phyloP scores from a whole-genome alignment of 2,329 filamentous ascomycete genomes.

The Clathrospora elynae region DNA sequence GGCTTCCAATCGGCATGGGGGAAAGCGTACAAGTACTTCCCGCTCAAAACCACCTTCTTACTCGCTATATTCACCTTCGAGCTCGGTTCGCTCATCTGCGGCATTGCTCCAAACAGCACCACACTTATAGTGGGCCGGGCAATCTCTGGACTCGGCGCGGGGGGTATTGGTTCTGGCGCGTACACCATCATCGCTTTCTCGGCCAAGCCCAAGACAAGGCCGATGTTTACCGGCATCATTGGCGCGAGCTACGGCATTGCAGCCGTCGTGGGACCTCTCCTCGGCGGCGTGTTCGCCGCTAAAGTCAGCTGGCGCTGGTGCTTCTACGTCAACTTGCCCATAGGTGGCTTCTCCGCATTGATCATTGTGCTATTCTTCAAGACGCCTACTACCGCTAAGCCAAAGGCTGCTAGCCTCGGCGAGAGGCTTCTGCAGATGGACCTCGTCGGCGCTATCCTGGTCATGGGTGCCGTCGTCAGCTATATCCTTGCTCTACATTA shows the following conservation, averaged over 20 bases:
- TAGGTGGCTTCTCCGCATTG: slow-evolving; percentile 48
- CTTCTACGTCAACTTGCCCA: slow-evolving; percentile 52
- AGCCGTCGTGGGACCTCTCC: slow-evolving; percentile 48
- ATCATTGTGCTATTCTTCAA: slow-evolving; percentile 42
- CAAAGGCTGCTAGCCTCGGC: slow-evolving; percentile 26
- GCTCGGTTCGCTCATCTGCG: slow-evolving; percentile 61
- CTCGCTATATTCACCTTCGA: slow-evolving; percentile 55
- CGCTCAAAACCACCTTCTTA: slow-evolving; percentile 47
- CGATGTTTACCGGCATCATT: slow-evolving; percentile 47
- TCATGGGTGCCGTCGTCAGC: slow-evolving; percentile 49
- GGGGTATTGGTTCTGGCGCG: slow-evolving; percentile 41
- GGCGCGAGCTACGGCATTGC: slow-evolving; percentile 46
- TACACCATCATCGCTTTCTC: slow-evolving; percentile 52
- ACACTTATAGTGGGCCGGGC: slow-evolving; percentile 50
- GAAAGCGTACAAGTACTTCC: slow-evolving; percentile 54
- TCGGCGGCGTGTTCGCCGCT: slow-evolving; percentile 51
- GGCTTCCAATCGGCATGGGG: slow-evolving; percentile 55
- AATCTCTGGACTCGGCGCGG: slow-evolving; percentile 47
- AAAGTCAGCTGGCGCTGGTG: slow-evolving; percentile 51
- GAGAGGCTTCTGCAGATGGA: slow-evolving; percentile 55
- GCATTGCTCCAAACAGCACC: slow-evolving; percentile 42
- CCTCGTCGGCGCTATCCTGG: slow-evolving; percentile 48
- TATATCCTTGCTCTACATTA: slow-evolving; percentile 56
- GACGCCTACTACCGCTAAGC: slow-evolving; percentile 28
- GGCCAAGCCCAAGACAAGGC: slow-evolving; percentile 49